Evolutionary conservation across 2,329 filamentous ascomycete genomes (phyloP).

Genomic region (Claviceps sorghi): DNA sequence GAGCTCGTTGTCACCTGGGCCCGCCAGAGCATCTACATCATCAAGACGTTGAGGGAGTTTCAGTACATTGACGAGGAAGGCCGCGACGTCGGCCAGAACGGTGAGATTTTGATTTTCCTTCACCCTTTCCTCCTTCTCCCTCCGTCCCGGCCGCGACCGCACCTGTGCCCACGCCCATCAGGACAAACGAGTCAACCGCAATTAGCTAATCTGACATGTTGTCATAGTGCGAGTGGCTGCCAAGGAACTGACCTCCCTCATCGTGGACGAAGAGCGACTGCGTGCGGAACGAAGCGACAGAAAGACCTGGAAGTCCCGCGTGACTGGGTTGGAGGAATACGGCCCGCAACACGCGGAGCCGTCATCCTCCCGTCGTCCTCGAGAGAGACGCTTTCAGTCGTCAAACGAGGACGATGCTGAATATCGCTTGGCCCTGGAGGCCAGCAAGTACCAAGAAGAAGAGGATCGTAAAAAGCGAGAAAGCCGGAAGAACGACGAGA

Average conservation of each 20-base stretch:
- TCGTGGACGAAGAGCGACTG: constrained; percentile 85
- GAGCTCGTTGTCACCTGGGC: constrained; percentile 96
- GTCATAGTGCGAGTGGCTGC: constrained; percentile 75
- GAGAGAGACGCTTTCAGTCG: constrained; percentile 31
- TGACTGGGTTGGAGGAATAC: constrained; percentile 82
- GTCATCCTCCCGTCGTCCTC: constrained; percentile 29
- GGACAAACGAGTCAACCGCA: background rate
- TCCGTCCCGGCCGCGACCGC: no score
- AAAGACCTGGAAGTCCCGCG: constrained; percentile 91
- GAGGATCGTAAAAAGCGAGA: constrained; percentile 69
- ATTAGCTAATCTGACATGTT: constrained; percentile 6
- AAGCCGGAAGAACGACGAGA: constrained; percentile 36
- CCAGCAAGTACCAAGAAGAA: constrained; percentile 88
- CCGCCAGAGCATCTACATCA: constrained; percentile 94
- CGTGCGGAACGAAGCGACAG: constrained; percentile 81
- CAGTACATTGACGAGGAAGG: constrained; percentile 94
- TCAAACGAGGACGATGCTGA: constrained; percentile 79
- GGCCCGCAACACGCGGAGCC: constrained; percentile 30
- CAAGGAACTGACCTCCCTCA: constrained; percentile 84
- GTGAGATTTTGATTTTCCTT: no score
- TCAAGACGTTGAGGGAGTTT: constrained; percentile 95
- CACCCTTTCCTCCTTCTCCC: background rate
- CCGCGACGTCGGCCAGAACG: constrained; percentile 89
- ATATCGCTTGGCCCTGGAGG: constrained; percentile 79
- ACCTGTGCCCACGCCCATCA: no score